Evolutionary conservation across 345 rosid genomes (phyloP).

Genomic region (Gossypium arboreum): DNA sequence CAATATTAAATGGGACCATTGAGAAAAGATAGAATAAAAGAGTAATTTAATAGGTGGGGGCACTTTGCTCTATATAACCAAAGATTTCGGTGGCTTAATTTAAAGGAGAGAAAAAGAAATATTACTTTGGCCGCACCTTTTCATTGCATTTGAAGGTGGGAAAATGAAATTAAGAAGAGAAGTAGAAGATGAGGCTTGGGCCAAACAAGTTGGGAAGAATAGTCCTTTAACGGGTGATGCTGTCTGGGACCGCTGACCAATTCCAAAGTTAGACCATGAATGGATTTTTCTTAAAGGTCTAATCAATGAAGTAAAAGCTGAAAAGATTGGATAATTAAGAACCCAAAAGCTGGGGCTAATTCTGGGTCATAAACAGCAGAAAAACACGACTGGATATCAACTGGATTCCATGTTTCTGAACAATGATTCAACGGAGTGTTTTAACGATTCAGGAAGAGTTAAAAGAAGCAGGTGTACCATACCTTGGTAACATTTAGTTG

Average conservation of each 20-base stretch:
- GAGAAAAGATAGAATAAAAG: neutral
- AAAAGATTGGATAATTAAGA: neutral
- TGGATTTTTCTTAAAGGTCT: neutral
- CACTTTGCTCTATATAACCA: neutral
- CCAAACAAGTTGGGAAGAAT: neutral
- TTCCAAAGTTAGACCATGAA: conserved; percentile 9
- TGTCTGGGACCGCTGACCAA: conserved; percentile 13
- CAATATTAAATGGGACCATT: neutral
- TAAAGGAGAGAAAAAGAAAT: neutral
- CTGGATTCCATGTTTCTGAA: neutral
- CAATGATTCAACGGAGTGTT: neutral
- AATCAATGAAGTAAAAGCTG: neutral
- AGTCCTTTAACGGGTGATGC: neutral
- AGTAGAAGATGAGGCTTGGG: neutral
- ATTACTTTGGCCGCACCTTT: neutral
- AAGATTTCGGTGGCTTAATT: neutral
- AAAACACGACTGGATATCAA: neutral
- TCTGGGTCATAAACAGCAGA: neutral
- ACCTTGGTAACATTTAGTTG: fast-evolving
- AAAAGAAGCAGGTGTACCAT: neutral
- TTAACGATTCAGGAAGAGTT: neutral
- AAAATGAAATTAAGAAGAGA: neutral
- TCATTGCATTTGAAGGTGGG: neutral
- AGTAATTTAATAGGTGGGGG: neutral
- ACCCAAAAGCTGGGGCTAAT: neutral